Evolutionary conservation across 768 basidiomycete genomes (phyloP), one percentile per base, ranked within the genome.

Genomic region (Leccinum boreale): DNA sequence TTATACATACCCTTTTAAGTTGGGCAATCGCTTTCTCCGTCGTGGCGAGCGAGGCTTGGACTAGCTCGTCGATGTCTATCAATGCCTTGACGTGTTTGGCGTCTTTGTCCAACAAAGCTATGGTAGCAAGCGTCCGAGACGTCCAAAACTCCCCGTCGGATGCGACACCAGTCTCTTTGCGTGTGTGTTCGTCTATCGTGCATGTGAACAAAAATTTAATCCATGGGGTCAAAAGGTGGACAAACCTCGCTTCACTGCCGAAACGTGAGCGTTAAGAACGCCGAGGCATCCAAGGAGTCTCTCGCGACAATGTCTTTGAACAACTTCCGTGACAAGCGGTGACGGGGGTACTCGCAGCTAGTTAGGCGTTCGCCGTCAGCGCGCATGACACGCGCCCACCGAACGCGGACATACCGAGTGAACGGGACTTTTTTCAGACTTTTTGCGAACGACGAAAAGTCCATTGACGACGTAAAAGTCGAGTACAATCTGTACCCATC

Each of bases 381-480:
- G 2, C 12, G 36, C 14, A 23, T 39, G 0, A 39, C 45, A 15
- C 21, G 3, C 29, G 28, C 36, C 23, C 17, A 19, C 31, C 12
- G 9, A 31, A 50, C 33, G 19, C 0, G 12, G 11, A 78, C 89
- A 61, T 70, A 93, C 90, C 64, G 80, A 80, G 57, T 70, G 63
- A 62, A 85, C 78, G 1, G 75, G 60, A 58, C 81, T 88, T 69
- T 89, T 90, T 56, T 83, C 81, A 23, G 85, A 84, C 67, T 83
- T 85, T 74, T 91, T 94, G 63, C 81, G 81, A 61, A 93, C 73
- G 19, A 81, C 70, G 69, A 93, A 97, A 47, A 96, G 80, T 0
- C 93, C 94, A 59, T 97, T 80, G 7, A 93, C 81, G 59, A 82
- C 72, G 45, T 97, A 77, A 83, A 93, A 97, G 59, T 95, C 85